A percentile compares a stretch with the other conserved stretches of the same genome.
phyloP scores from a whole-genome alignment of 1,284 basidiomycete species.

The Ganoderma boninense region DNA sequence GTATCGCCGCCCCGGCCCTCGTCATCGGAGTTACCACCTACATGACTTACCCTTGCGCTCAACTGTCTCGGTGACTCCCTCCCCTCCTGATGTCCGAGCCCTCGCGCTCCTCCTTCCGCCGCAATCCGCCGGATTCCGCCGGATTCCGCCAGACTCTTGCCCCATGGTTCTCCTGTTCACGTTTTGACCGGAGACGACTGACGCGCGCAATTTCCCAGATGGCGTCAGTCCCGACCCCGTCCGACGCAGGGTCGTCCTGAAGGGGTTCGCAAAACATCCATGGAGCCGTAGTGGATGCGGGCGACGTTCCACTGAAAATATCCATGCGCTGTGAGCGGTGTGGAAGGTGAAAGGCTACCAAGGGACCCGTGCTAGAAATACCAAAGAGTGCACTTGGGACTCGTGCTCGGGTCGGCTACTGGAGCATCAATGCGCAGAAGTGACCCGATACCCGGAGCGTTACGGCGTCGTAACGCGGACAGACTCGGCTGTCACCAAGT shows the following conservation, averaged over 20 bases:
- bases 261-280: background rate
- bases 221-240: background rate
- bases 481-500: slow-evolving; percentile 28
- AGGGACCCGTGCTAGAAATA: background rate
- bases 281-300: background rate
- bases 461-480: slow-evolving; percentile 26
- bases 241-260: background rate
- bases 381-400: background rate
- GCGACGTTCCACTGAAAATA: background rate
- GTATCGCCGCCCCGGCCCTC: too few species aligned
- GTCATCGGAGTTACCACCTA: too few species aligned
- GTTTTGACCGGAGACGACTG: background rate
- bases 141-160: too few species aligned
- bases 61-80: too few species aligned
- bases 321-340: background rate
- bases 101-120: too few species aligned
- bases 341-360: background rate
- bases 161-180: too few species aligned
- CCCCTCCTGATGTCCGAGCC: too few species aligned
- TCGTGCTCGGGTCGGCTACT: background rate
- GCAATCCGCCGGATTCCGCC: too few species aligned
- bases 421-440: background rate
- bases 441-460: slow-evolving; percentile 15
- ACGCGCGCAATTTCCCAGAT: background rate
- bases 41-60: too few species aligned